Conservation (phyloP, 192 early-diverging fungal species). For the Thamnidium elegans region DNA sequence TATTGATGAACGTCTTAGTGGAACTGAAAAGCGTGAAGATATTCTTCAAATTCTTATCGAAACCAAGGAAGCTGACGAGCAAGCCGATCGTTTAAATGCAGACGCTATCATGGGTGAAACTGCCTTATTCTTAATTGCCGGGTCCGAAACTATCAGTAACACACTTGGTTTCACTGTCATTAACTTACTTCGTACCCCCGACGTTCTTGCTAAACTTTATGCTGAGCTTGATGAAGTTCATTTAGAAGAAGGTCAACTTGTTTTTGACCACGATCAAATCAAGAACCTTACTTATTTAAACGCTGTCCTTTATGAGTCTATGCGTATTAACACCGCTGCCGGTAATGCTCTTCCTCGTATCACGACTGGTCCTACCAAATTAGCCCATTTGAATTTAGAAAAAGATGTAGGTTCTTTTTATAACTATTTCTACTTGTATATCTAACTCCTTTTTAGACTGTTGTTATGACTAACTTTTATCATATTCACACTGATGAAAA, state of each 20-base stretch:
- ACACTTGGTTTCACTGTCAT: conserved; percentile 30
- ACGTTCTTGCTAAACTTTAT: conserved; percentile 4
- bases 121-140: conserved; percentile 40
- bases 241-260: background rate
- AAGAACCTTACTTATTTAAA: conserved; percentile 48
- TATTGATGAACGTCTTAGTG: conserved; percentile 18
- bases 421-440: too few relatives aligned
- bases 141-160: conserved; percentile 34
- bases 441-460: background rate
- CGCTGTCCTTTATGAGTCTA: conserved; percentile 52
- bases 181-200: conserved; percentile 21
- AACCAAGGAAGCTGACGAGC: conserved; percentile 28
- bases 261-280: conserved; percentile 33
- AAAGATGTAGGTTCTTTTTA: conserved; percentile 28
- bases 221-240: conserved; percentile 24
- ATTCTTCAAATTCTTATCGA: conserved; percentile 48
- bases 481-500: conserved; percentile 16
- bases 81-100: conserved; percentile 36
- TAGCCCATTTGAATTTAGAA: conserved; percentile 44
- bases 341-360: conserved; percentile 37
- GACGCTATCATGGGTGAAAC: conserved; percentile 40
- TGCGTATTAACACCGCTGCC: conserved; percentile 43
- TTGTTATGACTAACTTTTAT: conserved; percentile 1
- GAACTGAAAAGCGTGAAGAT: conserved; percentile 30
- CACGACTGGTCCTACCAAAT: conserved; percentile 33